Evolutionary conservation across 2,329 filamentous ascomycete species (phyloP), one percentile per base, ranked within the genome.

Genomic region (Cercospora brassicicola): DNA sequence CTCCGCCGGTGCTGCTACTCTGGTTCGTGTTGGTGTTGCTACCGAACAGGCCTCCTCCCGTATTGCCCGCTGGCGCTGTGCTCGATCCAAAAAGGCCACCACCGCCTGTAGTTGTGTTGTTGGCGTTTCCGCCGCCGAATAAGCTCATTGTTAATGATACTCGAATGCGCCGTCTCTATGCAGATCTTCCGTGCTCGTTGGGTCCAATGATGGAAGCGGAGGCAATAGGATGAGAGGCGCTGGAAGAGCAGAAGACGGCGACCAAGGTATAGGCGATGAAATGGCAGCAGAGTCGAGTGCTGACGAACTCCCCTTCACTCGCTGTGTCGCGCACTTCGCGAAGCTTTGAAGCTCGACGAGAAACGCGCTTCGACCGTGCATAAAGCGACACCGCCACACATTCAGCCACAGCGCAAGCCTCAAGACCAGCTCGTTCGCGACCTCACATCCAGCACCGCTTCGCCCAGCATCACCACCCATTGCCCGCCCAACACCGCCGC

Each of bases 401-500:
- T 42, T 57, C 53, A 57, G 53, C 53, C 53, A 57, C 53, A 57
- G 5, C 15, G 3, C 13, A 31, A 30, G 53, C 20, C 53, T 57
- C 53, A 57, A 20, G 53, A 57, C 53, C 53, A 56, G 26, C 53
- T 57, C 36, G 36, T 42, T 42, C 53, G 53, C 53, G 53, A 57
- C 53, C 53, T 57, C 53, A 56, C 53, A 57, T 57, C 53, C 26
- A 30, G 53, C 30, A 33, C 26, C 26, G n/a, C 30, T 33, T 15
- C 23, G 28, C 26, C 4, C 13, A 30, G 53, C 53, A 1, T 33
- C 53, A 57, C 23, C 42, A 62, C 23, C 65, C 65, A 69, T 68
- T 67, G 70, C 61, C 53, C 39, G 53, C 33, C 56, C 57, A 71
- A 62, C 56, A 72, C 68, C 67, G 68, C 79, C 83, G 86, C 76